Base-by-base conservation (phyloP, 23 red algal species). In the Agarophyton chilense region DNA sequence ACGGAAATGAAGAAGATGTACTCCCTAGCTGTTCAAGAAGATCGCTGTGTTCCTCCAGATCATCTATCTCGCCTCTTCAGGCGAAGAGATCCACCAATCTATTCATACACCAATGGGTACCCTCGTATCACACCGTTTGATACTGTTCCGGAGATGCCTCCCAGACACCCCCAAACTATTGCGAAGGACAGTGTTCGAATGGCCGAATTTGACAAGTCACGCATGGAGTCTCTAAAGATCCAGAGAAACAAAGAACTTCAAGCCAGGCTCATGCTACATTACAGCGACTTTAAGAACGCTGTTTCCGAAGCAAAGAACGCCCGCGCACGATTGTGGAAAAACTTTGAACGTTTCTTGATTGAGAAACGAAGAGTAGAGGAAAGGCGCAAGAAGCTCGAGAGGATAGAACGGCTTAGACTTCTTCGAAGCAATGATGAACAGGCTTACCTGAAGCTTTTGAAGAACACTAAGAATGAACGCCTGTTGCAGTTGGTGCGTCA, bases 381-480 rank as follows among this genome's bases (percentile, higher is more conserved):
- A 77, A 90, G 88, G 28, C 92, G 91, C 35, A 81, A 76, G 61
- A 86, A 87, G 61, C 72, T 78, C 10, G 92, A 95, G 39, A 46
- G 74, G 39, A 87, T 94, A 38, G 91, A 95, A 57, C 86, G 96
- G 18, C 83, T 98, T 25, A 66, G 89, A 43, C 90, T 94, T 38
- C 91, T 98, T 36, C 70, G 84, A 52, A 92, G 94, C 61, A 95
- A 98, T 51, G 90, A 98, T 57, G 96, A 98, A 64, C 87, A 95
- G 52, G 96, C 89, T 28, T 98, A 98, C 71, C 55, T 94, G 24
- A 90, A 92, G 34, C 84, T 98, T 33, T 73, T 98, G 10, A 88
- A 93, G 18, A 88, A 98, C 47, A 98, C 96, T 0, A 98, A 98
- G 87, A 98, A 95, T 60, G 96, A 98, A 44, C 92, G 96, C 34